Evolutionary conservation across 345 rosid genomes (phyloP).

Genomic region (Crucihimalaya himalaica): DNA sequence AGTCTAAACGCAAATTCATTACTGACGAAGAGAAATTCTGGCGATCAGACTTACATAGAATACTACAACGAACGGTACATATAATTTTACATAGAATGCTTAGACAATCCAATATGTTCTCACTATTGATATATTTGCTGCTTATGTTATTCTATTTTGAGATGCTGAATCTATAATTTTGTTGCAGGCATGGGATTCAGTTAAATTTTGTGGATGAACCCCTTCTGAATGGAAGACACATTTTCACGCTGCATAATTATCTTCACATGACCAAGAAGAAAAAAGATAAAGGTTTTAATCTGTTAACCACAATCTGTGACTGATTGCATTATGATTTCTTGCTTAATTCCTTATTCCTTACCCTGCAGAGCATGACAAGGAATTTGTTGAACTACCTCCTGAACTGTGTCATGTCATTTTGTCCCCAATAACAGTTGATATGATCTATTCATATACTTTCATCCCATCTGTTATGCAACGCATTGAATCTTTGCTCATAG

Average conservation of each 20-base stretch:
- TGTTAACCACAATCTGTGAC: background rate
- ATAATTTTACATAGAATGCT: background rate
- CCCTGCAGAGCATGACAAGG: conserved; percentile 52
- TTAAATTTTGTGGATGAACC: conserved; percentile 44
- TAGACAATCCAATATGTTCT: background rate
- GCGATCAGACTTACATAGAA: conserved; percentile 49
- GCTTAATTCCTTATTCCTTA: background rate
- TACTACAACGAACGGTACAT: conserved; percentile 56
- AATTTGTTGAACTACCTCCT: conserved; percentile 78
- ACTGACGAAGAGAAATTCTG: conserved; percentile 49
- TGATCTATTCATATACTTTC: conserved; percentile 70
- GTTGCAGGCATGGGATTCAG: conserved; percentile 58
- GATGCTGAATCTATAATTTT: background rate
- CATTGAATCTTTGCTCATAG: conserved; percentile 75
- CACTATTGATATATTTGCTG: background rate
- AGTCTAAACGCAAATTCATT: conserved; percentile 56
- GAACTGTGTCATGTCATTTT: conserved; percentile 69
- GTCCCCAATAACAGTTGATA: conserved; percentile 66
- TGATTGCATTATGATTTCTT: background rate
- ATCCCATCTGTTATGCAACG: conserved; percentile 80
- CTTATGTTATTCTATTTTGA: background rate
- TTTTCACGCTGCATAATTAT: conserved; percentile 60
- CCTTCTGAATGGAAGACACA: conserved; percentile 57
- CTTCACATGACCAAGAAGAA: conserved; percentile 44
- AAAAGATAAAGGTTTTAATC: conserved; percentile 61